Evolutionary conservation across 768 basidiomycete genomes (phyloP).

Genomic region (Collybia mongolica): DNA sequence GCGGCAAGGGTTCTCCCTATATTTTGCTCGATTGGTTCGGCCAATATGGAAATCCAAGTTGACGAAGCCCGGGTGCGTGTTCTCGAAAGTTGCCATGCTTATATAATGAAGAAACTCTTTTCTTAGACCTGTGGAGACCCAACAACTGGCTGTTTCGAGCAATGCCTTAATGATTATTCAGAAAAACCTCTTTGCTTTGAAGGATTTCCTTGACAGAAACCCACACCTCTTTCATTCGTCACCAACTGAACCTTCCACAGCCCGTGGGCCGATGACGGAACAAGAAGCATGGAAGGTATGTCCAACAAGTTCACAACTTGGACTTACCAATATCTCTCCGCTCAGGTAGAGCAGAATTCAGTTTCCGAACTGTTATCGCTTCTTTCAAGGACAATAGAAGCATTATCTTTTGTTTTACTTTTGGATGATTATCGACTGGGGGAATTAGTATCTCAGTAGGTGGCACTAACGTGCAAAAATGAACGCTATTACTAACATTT

Average conservation of each 20-base stretch:
- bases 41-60: slow-evolving; percentile 88
- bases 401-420: slow-evolving; percentile 89
- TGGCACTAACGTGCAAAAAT: slow-evolving; percentile 8
- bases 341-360: slow-evolving; percentile 77
- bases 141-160: slow-evolving; percentile 66
- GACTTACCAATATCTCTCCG: slow-evolving; percentile 11
- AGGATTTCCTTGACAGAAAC: slow-evolving; percentile 76
- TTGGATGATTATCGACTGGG: slow-evolving; percentile 89
- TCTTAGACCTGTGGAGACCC: slow-evolving; percentile 39
- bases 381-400: slow-evolving; percentile 86
- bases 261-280: slow-evolving; percentile 59
- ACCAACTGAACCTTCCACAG: slow-evolving; percentile 64
- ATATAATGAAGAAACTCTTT: slow-evolving; percentile 1
- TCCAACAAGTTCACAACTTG: slow-evolving; percentile 3
- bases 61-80: slow-evolving; percentile 56
- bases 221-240: slow-evolving; percentile 83
- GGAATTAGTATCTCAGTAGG: slow-evolving; percentile 81
- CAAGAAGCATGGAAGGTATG: slow-evolving; percentile 89
- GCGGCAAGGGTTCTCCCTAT: slow-evolving; percentile 84
- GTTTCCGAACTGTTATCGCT: slow-evolving; percentile 76
- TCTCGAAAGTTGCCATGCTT: background rate
- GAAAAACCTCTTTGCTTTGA: slow-evolving; percentile 75
- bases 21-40: slow-evolving; percentile 81
- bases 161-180: slow-evolving; percentile 66
- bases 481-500: slow-evolving; percentile 1